Conservation (phyloP, 1,139 yeast genomes). For the Yamadazyma conglobata region DNA sequence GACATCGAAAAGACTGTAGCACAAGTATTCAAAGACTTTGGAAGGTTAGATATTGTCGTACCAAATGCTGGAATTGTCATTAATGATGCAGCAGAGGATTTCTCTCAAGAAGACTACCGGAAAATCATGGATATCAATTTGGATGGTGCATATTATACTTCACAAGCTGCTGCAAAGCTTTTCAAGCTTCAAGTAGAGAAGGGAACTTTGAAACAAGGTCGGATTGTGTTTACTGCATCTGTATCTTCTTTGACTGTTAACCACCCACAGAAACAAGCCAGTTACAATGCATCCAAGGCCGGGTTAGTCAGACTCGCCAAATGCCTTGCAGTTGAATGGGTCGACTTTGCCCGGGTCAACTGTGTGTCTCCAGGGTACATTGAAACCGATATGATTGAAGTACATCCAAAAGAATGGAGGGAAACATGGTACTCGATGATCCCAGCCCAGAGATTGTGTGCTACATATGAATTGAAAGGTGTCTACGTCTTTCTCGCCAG, state of each 20-base stretch:
- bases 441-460: conserved; percentile 52
- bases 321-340: conserved; percentile 54
- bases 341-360: conserved; percentile 50
- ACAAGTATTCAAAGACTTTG: conserved; percentile 23
- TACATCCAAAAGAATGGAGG: conserved; percentile 28
- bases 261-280: conserved; percentile 51
- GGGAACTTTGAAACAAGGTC: conserved; percentile 18
- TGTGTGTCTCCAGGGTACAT: conserved; percentile 57
- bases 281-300: conserved; percentile 54
- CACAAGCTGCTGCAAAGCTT: conserved; percentile 47
- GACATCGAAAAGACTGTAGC: conserved; percentile 20
- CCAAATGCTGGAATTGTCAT: conserved; percentile 54
- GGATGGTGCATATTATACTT: conserved; percentile 42
- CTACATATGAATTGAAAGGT: conserved; percentile 53
- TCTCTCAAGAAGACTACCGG: conserved; percentile 16
- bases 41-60: conserved; percentile 47
- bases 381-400: conserved; percentile 48
- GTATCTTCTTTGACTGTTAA: conserved; percentile 43
- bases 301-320: conserved; percentile 47
- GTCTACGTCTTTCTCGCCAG: conserved; percentile 50
- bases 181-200: conserved; percentile 35
- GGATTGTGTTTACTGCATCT: conserved; percentile 26
- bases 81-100: conserved; percentile 24
- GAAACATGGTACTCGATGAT: conserved; percentile 38
- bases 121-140: conserved; percentile 49